Conservation (phyloP, 495 filamentous ascomycete species). For the Bacidia rubella region DNA sequence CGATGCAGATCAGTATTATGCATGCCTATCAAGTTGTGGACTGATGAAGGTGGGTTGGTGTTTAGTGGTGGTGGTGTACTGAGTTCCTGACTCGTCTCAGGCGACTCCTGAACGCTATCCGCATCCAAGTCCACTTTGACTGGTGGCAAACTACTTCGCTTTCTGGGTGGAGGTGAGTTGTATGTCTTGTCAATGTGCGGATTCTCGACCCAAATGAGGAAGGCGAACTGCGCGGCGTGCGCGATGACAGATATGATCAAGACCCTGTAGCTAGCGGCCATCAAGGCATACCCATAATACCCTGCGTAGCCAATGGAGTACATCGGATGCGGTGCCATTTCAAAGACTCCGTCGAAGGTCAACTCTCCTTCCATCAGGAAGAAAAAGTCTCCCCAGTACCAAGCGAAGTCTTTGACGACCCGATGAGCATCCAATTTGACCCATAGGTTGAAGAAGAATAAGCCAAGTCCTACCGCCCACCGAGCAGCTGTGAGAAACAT, state of each 20-base stretch:
- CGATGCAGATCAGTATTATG: constrained; percentile 79
- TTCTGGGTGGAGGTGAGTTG: constrained; percentile 72
- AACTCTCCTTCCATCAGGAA: constrained; percentile 95
- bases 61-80: constrained; percentile 13
- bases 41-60: constrained; percentile 39
- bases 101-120: constrained; percentile 21
- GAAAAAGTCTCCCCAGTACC: constrained; percentile 99
- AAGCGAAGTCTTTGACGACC: constrained; percentile 98
- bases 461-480: constrained; percentile 64
- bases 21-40: constrained; percentile 70
- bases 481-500: constrained; percentile 53
- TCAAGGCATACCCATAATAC: constrained; percentile 97
- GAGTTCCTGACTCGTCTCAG: constrained; percentile 1
- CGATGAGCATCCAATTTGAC: constrained; percentile 95
- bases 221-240: constrained; percentile 88
- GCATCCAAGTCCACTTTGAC: constrained; percentile 26
- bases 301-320: constrained; percentile 97
- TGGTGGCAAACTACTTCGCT: constrained; percentile 30
- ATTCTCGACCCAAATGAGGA: constrained; percentile 81
- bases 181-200: constrained; percentile 98
- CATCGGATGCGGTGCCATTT: constrained; percentile 99
- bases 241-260: constrained; percentile 91
- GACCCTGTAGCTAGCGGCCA: constrained; percentile 95
- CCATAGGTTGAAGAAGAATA: constrained; percentile 96
- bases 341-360: constrained; percentile 96